These are phyloP conservation scores for Tillandsia leiboldiana DNA, from an alignment of 176 grass and related monocot genomes.

Conservation along the genomic window DNA sequence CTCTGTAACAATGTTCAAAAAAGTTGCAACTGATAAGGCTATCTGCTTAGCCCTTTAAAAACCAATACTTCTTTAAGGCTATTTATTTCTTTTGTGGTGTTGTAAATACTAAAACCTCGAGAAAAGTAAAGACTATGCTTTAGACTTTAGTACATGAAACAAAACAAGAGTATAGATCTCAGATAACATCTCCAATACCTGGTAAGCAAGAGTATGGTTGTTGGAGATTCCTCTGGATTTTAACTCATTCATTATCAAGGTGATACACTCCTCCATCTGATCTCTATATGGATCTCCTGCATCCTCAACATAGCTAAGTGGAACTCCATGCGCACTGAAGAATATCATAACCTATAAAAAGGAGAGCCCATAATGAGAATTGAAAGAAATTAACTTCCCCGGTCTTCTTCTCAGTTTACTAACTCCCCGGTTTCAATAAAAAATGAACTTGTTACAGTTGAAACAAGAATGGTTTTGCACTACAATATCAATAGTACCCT, in stretches of 20 bases:
- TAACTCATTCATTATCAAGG: constrained; percentile 86
- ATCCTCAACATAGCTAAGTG: constrained; percentile 81
- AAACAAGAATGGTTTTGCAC: too few species aligned
- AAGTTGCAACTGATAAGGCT: constrained; percentile 7
- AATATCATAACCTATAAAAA: constrained; percentile 83
- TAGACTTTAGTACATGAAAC: too few species aligned
- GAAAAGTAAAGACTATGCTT: not conserved
- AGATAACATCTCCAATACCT: constrained; percentile 29
- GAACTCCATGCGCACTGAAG: constrained; percentile 97
- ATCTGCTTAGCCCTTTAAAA: not conserved
- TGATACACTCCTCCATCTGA: constrained; percentile 96
- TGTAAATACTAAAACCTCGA: not conserved
- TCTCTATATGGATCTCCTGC: constrained; percentile 92
- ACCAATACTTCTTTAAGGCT: not conserved
- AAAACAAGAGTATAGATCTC: not conserved
- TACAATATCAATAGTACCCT: too few species aligned
- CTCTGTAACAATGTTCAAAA: constrained; percentile 42
- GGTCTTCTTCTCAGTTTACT: not conserved
- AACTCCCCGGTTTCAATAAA: too few species aligned
- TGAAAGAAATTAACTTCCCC: constrained; percentile 2
- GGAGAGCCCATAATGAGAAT: constrained; percentile 18
- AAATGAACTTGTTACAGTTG: too few species aligned
- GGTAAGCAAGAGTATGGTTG: constrained; percentile 75
- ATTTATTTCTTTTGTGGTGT: not conserved
- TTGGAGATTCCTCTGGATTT: constrained; percentile 78